A percentile compares a stretch with the other conserved stretches of the same genome.
phyloP scores from a whole-genome alignment of 2,329 filamentous ascomycete species.

The Pseudogymnoascus sp. region DNA sequence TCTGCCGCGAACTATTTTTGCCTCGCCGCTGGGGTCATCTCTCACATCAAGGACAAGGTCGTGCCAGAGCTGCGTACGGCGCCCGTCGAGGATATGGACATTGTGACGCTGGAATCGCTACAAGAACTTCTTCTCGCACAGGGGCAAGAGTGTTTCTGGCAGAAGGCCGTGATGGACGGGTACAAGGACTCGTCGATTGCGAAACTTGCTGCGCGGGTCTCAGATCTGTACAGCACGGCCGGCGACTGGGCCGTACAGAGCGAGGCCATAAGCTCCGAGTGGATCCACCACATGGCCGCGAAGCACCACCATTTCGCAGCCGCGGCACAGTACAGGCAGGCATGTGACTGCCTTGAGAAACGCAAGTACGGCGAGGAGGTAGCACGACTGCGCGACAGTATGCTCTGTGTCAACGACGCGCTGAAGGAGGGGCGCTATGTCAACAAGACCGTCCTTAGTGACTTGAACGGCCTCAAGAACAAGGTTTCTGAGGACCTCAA shows the following conservation, averaged over 20 bases:
- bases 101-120: conserved; percentile 73
- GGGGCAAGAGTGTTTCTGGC: conserved; percentile 96
- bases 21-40: conserved; percentile 73
- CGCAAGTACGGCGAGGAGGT: conserved; percentile 93
- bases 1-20: conserved; percentile 85
- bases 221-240: conserved; percentile 78
- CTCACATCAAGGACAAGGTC: conserved; percentile 65
- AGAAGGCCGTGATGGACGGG: conserved; percentile 88
- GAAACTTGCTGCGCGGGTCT: conserved; percentile 82
- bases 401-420: conserved; percentile 75
- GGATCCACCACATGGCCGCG: conserved; percentile 96
- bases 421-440: conserved; percentile 77
- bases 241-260: conserved; percentile 82
- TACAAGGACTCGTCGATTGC: conserved; percentile 90
- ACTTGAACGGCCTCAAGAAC: conserved; percentile 74
- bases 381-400: conserved; percentile 71
- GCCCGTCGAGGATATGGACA: conserved; percentile 93
- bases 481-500: conserved; percentile 82
- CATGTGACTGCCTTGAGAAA: conserved; percentile 87
- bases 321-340: conserved; percentile 85
- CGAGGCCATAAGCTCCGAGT: conserved; percentile 80
- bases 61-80: conserved; percentile 75
- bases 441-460: conserved; percentile 70
- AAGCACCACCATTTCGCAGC: conserved; percentile 97
- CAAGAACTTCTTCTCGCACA: conserved; percentile 81